Evolutionary conservation across 208 protist species (phyloP).

Genomic region (Paratrypanosoma confusum): DNA sequence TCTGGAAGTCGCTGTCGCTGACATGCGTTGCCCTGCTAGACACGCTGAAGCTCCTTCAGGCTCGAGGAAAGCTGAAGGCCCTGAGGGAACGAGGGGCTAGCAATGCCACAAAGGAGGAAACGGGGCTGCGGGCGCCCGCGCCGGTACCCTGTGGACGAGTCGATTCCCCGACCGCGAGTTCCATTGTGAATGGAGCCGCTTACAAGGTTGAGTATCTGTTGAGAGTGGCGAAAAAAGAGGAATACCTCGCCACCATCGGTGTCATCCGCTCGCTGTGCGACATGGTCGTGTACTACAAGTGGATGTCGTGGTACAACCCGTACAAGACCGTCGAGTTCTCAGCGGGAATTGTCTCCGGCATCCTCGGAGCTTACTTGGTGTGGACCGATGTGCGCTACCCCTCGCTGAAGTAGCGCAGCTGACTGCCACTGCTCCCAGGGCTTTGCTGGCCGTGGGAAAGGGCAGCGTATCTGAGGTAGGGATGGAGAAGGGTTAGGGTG

Average conservation of each 20-base stretch:
- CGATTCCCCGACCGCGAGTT: conserved; percentile 12
- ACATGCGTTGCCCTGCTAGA: conserved; percentile 42
- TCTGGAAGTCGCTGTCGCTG: conserved; percentile 83
- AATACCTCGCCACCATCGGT: conserved; percentile 7
- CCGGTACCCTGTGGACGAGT: conserved; percentile 1
- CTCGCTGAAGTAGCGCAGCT: too few relatives aligned
- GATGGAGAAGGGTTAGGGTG: too few relatives aligned
- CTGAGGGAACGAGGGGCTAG: neutral
- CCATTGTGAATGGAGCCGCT: conserved; percentile 11
- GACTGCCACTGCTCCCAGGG: too few relatives aligned
- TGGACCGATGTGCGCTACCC: conserved; percentile 57
- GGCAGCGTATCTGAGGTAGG: too few relatives aligned
- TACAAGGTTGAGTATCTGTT: conserved; percentile 23
- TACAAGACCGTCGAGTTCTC: conserved; percentile 56
- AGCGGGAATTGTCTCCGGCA: conserved; percentile 45
- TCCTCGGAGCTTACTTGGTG: conserved; percentile 63
- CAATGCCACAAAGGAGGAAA: neutral
- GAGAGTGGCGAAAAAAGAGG: neutral
- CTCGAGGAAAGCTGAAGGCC: neutral
- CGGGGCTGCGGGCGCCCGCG: neutral
- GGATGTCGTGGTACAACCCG: conserved; percentile 71
- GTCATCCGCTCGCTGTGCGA: conserved; percentile 67
- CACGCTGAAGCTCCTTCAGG: conserved; percentile 21
- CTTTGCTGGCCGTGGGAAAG: too few relatives aligned
- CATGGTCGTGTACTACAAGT: conserved; percentile 89